Conservation (phyloP, 2,329 filamentous ascomycete genomes). For the Ophiognomonia clavigignenti-juglandacearum region DNA sequence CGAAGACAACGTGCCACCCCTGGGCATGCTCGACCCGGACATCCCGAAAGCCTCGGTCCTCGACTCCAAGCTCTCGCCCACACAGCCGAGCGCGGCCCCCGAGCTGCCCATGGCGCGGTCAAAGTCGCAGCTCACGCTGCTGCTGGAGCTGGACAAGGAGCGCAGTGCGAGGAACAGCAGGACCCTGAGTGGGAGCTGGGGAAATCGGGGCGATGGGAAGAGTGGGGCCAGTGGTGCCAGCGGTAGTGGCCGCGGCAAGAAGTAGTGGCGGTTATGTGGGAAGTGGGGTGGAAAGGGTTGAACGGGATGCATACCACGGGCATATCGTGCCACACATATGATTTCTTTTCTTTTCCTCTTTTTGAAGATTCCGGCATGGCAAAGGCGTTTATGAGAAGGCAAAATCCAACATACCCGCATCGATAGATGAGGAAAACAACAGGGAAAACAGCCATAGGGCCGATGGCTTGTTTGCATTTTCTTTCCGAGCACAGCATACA, state of each 20-base stretch:
- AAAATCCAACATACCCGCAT: not conserved
- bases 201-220: no score
- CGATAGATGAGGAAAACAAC: not conserved
- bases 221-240: no score
- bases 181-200: not conserved
- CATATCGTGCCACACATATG: not conserved
- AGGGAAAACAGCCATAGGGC: no score
- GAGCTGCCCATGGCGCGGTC: constrained; percentile 49
- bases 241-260: no score
- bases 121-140: constrained; percentile 55
- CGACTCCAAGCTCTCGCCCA: constrained; percentile 40
- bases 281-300: no score
- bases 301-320: no score
- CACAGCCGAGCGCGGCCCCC: constrained; percentile 40
- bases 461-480: no score
- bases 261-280: no score
- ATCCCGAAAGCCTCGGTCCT: constrained; percentile 28
- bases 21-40: constrained; percentile 18
- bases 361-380: no score
- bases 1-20: constrained; percentile 10
- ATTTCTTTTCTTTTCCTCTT: no score
- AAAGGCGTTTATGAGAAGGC: no score
- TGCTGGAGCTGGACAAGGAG: constrained; percentile 50
- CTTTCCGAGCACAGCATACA: no score
- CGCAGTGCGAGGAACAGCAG: constrained; percentile 21